Percentiles rank a stretch among this genome's conserved stretches.
These are phyloP conservation scores for Vicia sativa DNA, from an alignment of 306 rosid species.

Conservation along the genomic window DNA sequence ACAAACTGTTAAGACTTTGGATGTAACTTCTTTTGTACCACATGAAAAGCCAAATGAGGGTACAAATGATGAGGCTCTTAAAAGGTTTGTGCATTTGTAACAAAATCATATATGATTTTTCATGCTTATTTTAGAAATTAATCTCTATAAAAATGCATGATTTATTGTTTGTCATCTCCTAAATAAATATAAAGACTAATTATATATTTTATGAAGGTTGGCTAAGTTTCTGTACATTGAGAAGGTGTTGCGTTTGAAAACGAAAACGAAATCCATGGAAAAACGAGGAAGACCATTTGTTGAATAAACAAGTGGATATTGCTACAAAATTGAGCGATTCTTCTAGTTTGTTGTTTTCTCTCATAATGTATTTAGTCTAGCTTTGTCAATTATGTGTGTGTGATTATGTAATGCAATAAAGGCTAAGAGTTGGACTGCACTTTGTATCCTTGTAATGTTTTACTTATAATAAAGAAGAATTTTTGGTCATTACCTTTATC, in stretches of 20 bases:
- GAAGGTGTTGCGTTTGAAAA: conserved; percentile 29
- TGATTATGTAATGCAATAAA: background rate
- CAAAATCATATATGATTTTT: too few relatives aligned
- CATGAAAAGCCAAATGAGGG: conserved; percentile 30
- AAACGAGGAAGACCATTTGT: conserved; percentile 16
- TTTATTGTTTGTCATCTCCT: too few relatives aligned
- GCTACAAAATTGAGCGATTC: background rate
- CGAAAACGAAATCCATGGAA: conserved; percentile 21
- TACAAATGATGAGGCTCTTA: conserved; percentile 58
- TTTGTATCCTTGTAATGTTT: background rate
- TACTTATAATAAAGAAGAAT: background rate
- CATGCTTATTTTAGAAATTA: too few relatives aligned
- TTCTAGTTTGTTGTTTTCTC: background rate
- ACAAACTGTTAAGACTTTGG: conserved; percentile 45
- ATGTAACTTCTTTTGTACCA: conserved; percentile 45
- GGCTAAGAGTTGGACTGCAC: background rate
- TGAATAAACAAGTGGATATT: conserved; percentile 16
- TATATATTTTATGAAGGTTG: background rate
- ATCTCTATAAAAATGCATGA: too few relatives aligned
- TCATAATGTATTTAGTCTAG: background rate
- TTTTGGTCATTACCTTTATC: background rate
- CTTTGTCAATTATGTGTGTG: background rate
- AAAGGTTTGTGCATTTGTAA: conserved; percentile 38
- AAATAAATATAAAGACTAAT: too few relatives aligned
- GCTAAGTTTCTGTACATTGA: conserved; percentile 13